These are phyloP conservation scores for Galerina sulciceps DNA, from an alignment of 768 basidiomycete species.

Conservation along the genomic window DNA sequence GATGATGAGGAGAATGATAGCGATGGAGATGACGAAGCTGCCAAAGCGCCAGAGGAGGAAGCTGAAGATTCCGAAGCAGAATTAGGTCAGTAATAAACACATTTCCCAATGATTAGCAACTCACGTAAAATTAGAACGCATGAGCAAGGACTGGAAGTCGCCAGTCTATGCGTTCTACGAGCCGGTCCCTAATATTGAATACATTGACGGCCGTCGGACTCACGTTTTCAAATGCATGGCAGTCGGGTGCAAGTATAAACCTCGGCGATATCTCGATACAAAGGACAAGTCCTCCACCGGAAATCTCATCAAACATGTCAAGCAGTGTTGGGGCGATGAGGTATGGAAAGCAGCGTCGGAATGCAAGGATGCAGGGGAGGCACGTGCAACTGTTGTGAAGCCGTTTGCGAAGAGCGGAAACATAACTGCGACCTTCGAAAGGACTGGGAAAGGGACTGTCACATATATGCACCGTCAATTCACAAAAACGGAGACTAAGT, in stretches of 20 bases:
- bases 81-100: neutral
- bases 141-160: slow-evolving; percentile 33
- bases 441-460: slow-evolving; percentile 28
- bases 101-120: neutral
- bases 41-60: neutral
- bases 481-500: slow-evolving; percentile 28
- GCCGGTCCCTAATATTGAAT: slow-evolving; percentile 18
- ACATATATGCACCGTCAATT: slow-evolving; percentile 31
- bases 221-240: slow-evolving; percentile 34
- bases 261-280: neutral
- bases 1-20: neutral
- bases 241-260: slow-evolving; percentile 15
- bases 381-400: slow-evolving; percentile 5
- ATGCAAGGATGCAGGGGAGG: slow-evolving; percentile 17
- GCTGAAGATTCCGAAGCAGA: neutral
- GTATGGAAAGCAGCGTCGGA: slow-evolving; percentile 24
- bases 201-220: slow-evolving; percentile 19
- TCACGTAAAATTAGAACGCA: slow-evolving; percentile 12
- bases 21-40: neutral
- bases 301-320: slow-evolving; percentile 33
- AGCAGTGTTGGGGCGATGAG: slow-evolving; percentile 20
- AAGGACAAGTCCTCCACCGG: slow-evolving; percentile 32
- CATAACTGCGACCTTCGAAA: slow-evolving; percentile 33
- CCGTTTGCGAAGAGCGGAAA: slow-evolving; percentile 11
- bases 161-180: slow-evolving; percentile 40